Conservation (phyloP, 805 yeast species). For the Phaffomyces antillensis region DNA sequence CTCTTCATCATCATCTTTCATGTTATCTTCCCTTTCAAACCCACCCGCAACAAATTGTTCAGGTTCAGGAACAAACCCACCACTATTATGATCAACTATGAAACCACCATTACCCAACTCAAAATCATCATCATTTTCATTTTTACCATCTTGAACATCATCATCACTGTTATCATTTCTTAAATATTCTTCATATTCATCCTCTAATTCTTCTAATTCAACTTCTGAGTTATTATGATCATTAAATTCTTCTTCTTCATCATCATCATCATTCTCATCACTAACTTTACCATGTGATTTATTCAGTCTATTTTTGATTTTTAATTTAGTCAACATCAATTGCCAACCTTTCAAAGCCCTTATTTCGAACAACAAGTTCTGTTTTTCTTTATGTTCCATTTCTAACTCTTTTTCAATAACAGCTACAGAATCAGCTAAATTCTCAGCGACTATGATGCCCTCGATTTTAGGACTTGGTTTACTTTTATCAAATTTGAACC, state of each 20-base stretch:
- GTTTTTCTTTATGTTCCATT: constrained; percentile 36
- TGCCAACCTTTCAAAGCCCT: constrained; percentile 43
- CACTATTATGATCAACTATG: constrained; percentile 5
- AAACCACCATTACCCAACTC: constrained; percentile 5
- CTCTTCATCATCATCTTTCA: background rate
- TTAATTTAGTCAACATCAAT: constrained; percentile 34
- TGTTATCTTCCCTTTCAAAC: background rate
- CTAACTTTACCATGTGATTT: constrained; percentile 34
- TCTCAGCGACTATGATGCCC: constrained; percentile 69
- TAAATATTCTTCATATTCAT: constrained; percentile 18
- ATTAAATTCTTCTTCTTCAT: constrained; percentile 5
- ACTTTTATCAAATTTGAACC: constrained; percentile 64
- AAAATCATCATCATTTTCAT: background rate
- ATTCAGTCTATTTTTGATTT: constrained; percentile 37
- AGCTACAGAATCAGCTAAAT: constrained; percentile 52
- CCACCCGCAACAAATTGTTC: background rate
- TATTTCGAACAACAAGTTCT: constrained; percentile 36
- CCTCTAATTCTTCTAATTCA: constrained; percentile 12
- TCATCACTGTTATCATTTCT: constrained; percentile 14
- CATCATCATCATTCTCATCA: constrained; percentile 5
- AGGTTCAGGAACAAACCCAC: constrained; percentile 10
- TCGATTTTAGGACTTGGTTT: constrained; percentile 56
- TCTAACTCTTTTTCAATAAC: constrained; percentile 41
- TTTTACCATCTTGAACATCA: background rate
- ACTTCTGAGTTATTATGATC: constrained; percentile 12